Base-by-base conservation (phyloP, 495 filamentous ascomycete species). In the Collariella sp. region DNA sequence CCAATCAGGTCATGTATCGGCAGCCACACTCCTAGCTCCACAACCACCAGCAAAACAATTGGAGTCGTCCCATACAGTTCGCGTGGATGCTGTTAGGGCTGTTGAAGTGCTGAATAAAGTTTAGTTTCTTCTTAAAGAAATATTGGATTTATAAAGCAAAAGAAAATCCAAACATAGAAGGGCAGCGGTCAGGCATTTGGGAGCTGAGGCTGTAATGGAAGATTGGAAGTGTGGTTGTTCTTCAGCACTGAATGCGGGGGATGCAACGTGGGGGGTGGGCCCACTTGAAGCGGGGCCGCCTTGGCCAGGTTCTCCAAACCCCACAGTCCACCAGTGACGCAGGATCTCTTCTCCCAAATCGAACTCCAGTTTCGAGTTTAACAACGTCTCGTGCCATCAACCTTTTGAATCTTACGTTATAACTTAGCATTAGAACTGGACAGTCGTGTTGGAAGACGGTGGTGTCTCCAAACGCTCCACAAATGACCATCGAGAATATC, bases 1-100 rank as follows among this genome's bases (percentile, higher is more conserved):
- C 66, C 66, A 68, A 68, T 68, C 54, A 20, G 2, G n/a, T 46
- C 45, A 18, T n/a, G n/a, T n/a, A n/a, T n/a, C n/a, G n/a, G n/a
- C n/a, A n/a, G n/a, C n/a, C n/a, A n/a, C n/a, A n/a, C n/a, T n/a
- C n/a, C n/a, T n/a, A n/a, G n/a, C n/a, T n/a, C n/a, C n/a, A n/a
- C n/a, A 33, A 46, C 15, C 5, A 33, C 2, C 23, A 34, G 2
- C 1, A 16, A 41, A 41, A 16, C 12, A 5, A 43, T 9, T 43
- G 6, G 40, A 23, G 40, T 22, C 34, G 34, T 10, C 20, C 13
- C 13, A 18, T 12, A 12, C 7, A 19, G 11, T 13, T 33, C n/a
- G 46, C 46, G n/a, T n/a, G n/a, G n/a, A n/a, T n/a, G n/a, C n/a
- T n/a, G n/a, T n/a, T n/a, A n/a, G n/a, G n/a, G n/a, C n/a, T n/a